Evolutionary conservation across 495 filamentous ascomycete genomes (phyloP), one percentile per base, ranked within the genome.

Genomic region (Penicillium pancosmium): DNA sequence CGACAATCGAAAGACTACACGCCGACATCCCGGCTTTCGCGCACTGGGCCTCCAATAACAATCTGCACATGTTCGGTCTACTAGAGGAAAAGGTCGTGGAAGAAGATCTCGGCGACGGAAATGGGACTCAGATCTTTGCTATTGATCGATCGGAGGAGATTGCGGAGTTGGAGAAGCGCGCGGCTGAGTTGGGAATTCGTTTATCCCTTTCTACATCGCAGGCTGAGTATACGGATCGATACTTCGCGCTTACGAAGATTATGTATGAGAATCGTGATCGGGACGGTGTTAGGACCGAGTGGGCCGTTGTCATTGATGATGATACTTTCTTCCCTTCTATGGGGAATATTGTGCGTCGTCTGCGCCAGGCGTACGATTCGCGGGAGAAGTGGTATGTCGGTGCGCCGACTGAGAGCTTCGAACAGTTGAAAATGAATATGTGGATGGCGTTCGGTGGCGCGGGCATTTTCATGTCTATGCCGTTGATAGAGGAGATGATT

Each of bases 231-330:
- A 54, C 65, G 15, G 73, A 80, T 40, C 74, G 80, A 40, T 83
- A 86, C 59, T 83, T 85, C 56, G 65, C 75, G 5, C 63, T 85
- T 6, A 57, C 84, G 4, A 71, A 74, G 9, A 64, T 75, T 16
- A 67, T 85, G 21, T 66, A 77, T 35, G 62, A 72, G 15, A 46
- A 68, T 48, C 56, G 71, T 0, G 68, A 67, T 15, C 62, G 70
- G 5, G 52, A 70, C 0, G 46, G n/a, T 27, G 15, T 19, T 0
- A 27, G 13, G 11, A 82, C 78, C 0, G 56, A 73, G 40, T 86
- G 83, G 82, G 65, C 79, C 15, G 78, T 70, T 36, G 68, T 86
- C 13, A 66, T 85, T 34, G 83, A 86, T 64, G 84, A 86, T 68
- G 84, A 86, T 67, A 85, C 84, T 15, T 83, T 83, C 61, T 80